Evolutionary conservation across 768 basidiomycete species (phyloP).

Genomic region (Kwoniella bestiolae): DNA sequence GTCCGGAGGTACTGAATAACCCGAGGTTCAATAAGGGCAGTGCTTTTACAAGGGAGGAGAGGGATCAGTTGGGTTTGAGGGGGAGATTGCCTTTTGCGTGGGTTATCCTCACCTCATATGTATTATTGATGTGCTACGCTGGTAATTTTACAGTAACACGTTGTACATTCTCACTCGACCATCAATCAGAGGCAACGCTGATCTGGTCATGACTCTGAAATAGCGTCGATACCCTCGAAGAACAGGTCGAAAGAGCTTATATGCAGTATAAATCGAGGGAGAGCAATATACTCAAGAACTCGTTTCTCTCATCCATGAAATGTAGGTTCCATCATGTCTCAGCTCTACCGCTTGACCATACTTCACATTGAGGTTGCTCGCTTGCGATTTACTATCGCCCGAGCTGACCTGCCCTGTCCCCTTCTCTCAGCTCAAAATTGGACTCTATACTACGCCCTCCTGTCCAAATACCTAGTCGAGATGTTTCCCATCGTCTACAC

Average conservation of each 20-base stretch:
- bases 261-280: constrained; percentile 62
- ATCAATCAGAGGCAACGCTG: background rate
- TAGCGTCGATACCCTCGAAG: constrained; percentile 69
- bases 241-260: constrained; percentile 77
- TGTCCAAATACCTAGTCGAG: constrained; percentile 67
- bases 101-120: constrained; percentile 14
- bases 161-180: no score
- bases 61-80: constrained; percentile 67
- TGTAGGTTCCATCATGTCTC: constrained; percentile 24
- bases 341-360: no score
- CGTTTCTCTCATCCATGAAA: constrained; percentile 62
- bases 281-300: constrained; percentile 67
- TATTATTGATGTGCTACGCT: no score
- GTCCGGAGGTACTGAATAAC: constrained; percentile 67
- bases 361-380: no score
- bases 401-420: no score
- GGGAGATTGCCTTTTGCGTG: constrained; percentile 58
- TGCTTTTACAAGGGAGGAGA: constrained; percentile 71
- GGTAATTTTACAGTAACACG: background rate
- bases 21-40: constrained; percentile 71
- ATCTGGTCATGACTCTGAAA: background rate
- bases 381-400: no score
- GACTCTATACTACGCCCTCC: constrained; percentile 76
- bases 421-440: constrained; percentile 59
- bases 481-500: constrained; percentile 57